Evolutionary conservation across 2,329 filamentous ascomycete genomes (phyloP), one percentile per base, ranked within the genome.

Genomic region (Cadophora sp.): DNA sequence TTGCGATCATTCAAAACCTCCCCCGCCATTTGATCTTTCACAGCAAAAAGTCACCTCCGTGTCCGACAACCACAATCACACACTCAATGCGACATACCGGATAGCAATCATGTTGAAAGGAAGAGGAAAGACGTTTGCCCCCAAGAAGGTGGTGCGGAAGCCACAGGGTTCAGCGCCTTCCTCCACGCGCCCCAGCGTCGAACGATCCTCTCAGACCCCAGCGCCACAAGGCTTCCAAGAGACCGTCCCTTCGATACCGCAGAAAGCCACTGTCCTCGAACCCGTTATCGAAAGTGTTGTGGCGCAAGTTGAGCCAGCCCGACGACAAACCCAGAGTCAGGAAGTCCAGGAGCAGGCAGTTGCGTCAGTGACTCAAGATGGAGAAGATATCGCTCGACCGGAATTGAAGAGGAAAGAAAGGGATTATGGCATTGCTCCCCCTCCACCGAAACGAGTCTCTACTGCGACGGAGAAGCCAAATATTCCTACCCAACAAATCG

Each of bases 61-160:
- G 8, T 8, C 39, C 8, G 24, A 39, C 50, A 41, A 45, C 18
- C 27, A 53, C 43, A 36, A 20, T 39, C n/a, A 20, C 50, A 50
- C 18, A 51, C 39, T 39, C 41, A 56, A 69, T 65, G 59, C 30
- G n/a, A 51, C 41, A 43, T 55, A 41, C 16, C 7, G 43, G n/a
- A 41, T 30, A 27, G 60, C 60, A 59, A 61, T 62, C 58, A 75
- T 75, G 73, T 68, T 74, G 68, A 73, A 78, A 91, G 91, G 80
- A 91, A 92, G 79, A 82, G 84, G 73, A 80, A 76, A 74, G 59
- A 62, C 62, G 2, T 92, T 93, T 81, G 71, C 69, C 18, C 72
- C 72, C 1, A 91, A 91, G 77, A 93, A 91, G 80, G 86, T 86
- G 71, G 77, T 83, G 71, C 86, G 89, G 66, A 72, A 70, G 75